Evolutionary conservation across 768 basidiomycete species (phyloP).

Genomic region (Macrolepiota fuliginosa): DNA sequence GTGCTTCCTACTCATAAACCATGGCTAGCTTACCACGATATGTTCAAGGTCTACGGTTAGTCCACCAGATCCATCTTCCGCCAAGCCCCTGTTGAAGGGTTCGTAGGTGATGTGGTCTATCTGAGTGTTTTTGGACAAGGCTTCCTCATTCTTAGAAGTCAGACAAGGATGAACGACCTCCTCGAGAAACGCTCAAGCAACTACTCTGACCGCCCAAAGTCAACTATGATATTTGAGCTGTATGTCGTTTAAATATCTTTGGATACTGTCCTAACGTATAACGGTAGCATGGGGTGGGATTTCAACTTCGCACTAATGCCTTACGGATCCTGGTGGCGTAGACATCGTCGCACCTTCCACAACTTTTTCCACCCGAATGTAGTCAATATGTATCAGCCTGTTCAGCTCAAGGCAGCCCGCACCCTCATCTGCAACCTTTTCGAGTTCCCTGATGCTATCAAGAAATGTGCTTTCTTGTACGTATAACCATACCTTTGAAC

Average conservation of each 20-base stretch:
- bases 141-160: conserved; percentile 10
- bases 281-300: conserved; percentile 15
- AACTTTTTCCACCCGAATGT: conserved; percentile 21
- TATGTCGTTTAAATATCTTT: conserved; percentile 7
- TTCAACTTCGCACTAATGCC: conserved; percentile 14
- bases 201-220: conserved; percentile 22
- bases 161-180: conserved; percentile 11
- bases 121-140: conserved; percentile 13
- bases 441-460: conserved; percentile 21
- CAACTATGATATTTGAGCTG: conserved; percentile 21
- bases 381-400: conserved; percentile 13
- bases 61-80: not conserved
- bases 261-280: not conserved
- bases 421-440: conserved; percentile 28
- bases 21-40: conserved; percentile 12
- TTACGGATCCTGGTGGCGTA: conserved; percentile 23
- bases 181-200: conserved; percentile 15
- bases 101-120: conserved; percentile 14
- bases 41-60: conserved; percentile 12
- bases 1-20: conserved; percentile 6
- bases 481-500: not conserved
- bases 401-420: conserved; percentile 22
- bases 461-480: conserved; percentile 21
- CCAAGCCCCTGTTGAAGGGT: not conserved
- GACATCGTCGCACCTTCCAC: conserved; percentile 25